phyloP scores from a whole-genome alignment of 371 early-diverging fungal genomes.

The Capillidium heterosporum region DNA sequence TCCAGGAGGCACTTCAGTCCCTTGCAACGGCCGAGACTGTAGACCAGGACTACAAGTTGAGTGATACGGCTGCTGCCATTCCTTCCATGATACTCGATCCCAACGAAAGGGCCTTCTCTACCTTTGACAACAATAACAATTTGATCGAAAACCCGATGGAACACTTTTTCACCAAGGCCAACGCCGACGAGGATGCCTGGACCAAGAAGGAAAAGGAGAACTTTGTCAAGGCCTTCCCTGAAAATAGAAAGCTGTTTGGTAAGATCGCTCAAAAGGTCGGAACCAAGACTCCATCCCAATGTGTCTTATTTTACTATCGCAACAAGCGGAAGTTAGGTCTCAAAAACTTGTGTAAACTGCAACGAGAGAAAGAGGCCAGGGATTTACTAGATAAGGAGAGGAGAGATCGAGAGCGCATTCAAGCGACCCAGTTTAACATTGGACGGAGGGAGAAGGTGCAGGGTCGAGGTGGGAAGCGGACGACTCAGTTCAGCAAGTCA shows the following conservation, averaged over 20 bases:
- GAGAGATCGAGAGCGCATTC: too few species aligned
- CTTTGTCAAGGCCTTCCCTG: slow-evolving; percentile 61
- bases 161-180: background rate
- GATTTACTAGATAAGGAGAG: too few species aligned
- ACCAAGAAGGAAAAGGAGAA: slow-evolving; percentile 53
- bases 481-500: too few species aligned
- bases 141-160: background rate
- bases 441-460: too few species aligned
- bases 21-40: background rate
- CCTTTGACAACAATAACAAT: background rate
- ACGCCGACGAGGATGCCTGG: slow-evolving; percentile 43
- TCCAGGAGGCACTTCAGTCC: background rate
- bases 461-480: too few species aligned
- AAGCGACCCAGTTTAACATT: too few species aligned
- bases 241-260: slow-evolving; percentile 86
- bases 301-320: slow-evolving; percentile 86
- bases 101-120: background rate
- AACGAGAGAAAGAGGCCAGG: slow-evolving; percentile 19
- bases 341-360: slow-evolving; percentile 42
- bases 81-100: background rate
- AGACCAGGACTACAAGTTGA: background rate
- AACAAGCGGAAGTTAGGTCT: slow-evolving; percentile 60
- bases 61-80: background rate
- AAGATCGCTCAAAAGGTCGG: slow-evolving; percentile 60
- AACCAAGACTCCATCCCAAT: slow-evolving; percentile 63